These are phyloP conservation scores for Vitis hybrid DNA, from an alignment of 177 flowering plant genomes.

Conservation along the genomic window DNA sequence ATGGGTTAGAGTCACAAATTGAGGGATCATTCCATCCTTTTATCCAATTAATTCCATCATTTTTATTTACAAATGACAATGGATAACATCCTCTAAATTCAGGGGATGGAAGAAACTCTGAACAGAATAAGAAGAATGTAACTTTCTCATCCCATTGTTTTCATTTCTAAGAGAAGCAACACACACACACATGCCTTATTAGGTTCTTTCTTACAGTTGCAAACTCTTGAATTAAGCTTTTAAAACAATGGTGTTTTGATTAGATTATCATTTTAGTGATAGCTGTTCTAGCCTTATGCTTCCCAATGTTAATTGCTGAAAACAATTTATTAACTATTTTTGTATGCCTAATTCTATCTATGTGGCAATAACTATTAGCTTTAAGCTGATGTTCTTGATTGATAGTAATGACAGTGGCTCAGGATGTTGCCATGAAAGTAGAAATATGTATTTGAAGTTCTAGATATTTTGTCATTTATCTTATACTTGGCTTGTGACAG, in stretches of 20 bases:
- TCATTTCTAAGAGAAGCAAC: too few species aligned
- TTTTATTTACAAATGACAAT: background rate
- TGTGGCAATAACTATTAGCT: background rate
- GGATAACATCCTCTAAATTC: background rate
- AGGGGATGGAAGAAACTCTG: background rate
- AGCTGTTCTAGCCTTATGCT: too few species aligned
- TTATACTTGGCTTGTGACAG: conserved; percentile 11
- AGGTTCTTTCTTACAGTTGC: too few species aligned
- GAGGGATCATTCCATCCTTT: background rate
- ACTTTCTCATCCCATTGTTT: too few species aligned
- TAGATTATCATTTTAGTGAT: background rate
- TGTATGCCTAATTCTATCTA: background rate
- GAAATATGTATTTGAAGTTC: background rate
- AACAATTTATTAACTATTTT: background rate
- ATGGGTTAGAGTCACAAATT: too few species aligned
- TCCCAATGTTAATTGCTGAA: background rate
- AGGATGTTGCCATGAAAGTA: background rate
- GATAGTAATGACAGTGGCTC: background rate
- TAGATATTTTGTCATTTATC: background rate
- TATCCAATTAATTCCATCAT: background rate
- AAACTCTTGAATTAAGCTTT: too few species aligned
- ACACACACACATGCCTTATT: too few species aligned
- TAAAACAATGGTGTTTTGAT: background rate
- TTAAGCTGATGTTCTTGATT: background rate
- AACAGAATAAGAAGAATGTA: background rate